Conservation (phyloP, 2,329 filamentous ascomycete species). For the Colletotrichum somersetense region DNA sequence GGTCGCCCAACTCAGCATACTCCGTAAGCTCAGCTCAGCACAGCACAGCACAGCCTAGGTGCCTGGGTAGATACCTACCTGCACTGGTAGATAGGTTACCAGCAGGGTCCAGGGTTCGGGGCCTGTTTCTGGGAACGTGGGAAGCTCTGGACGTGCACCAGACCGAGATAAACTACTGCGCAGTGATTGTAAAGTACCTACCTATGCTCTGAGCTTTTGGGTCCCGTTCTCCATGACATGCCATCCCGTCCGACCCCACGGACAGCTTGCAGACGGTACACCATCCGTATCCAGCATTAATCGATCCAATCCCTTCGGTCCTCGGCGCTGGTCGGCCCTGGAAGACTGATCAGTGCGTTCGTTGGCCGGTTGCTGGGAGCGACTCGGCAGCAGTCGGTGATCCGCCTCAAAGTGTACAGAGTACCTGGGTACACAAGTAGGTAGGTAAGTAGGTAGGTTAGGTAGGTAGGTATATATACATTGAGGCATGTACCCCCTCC, state of each 20-base stretch:
- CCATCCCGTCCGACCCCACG: slow-evolving; percentile 21
- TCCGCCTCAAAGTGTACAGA: neutral
- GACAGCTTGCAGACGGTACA: neutral
- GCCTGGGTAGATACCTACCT: too few species aligned
- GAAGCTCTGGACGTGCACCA: neutral
- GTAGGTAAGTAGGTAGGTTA: neutral
- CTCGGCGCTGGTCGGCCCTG: slow-evolving; percentile 22
- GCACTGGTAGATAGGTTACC: neutral
- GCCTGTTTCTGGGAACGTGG: neutral
- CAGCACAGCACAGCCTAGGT: neutral
- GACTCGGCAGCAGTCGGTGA: slow-evolving; percentile 5
- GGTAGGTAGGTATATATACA: neutral
- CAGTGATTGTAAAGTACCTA: too few species aligned
- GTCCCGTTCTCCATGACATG: neutral
- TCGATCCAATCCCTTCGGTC: slow-evolving; percentile 4
- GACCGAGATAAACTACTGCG: neutral
- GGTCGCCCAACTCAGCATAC: slow-evolving; percentile 4
- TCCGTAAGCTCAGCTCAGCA: neutral
- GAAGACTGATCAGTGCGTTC: slow-evolving; percentile 31
- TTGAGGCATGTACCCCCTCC: neutral
- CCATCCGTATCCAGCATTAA: neutral
- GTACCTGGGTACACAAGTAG: neutral
- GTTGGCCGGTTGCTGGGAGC: slow-evolving; percentile 18
- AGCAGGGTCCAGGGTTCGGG: neutral
- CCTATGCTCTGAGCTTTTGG: neutral